Percentiles rank a stretch among this genome's conserved stretches.
Evolutionary conservation across 2,329 filamentous ascomycete species (phyloP).

Genomic region (Aspergillus calidoustus): DNA sequence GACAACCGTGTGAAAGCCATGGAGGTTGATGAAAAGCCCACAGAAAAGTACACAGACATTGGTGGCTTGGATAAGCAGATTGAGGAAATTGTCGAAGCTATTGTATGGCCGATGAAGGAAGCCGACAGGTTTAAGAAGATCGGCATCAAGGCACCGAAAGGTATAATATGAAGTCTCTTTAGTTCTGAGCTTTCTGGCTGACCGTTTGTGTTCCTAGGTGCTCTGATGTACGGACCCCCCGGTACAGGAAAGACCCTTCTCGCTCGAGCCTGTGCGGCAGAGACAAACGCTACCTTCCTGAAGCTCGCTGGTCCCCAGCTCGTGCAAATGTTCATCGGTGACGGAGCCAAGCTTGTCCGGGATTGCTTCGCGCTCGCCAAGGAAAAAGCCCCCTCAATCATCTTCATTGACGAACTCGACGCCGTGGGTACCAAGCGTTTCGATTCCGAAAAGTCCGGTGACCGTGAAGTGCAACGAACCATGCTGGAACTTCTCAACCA

Average conservation of each 20-base stretch:
- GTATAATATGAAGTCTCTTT: slow-evolving; percentile 56
- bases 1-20: slow-evolving; percentile 99
- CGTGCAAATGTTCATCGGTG: slow-evolving; percentile 99
- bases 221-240: slow-evolving; percentile 86
- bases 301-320: slow-evolving; percentile 97
- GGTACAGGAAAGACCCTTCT: slow-evolving; percentile 62
- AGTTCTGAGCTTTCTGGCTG: not conserved
- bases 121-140: slow-evolving; percentile 99
- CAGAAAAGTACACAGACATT: slow-evolving; percentile 97
- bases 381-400: slow-evolving; percentile 98
- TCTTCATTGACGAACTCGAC: slow-evolving; percentile 98
- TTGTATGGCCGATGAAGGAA: slow-evolving; percentile 99
- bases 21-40: slow-evolving; percentile 99
- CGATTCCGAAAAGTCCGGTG: slow-evolving; percentile 96
- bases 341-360: slow-evolving; percentile 94
- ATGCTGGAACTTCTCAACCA: slow-evolving; percentile 99
- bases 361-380: slow-evolving; percentile 98
- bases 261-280: slow-evolving; percentile 92
- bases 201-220: slow-evolving; percentile 62
- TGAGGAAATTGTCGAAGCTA: slow-evolving; percentile 95
- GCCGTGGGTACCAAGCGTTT: slow-evolving; percentile 99
- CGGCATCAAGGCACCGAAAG: slow-evolving; percentile 98
- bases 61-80: slow-evolving; percentile 99
- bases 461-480: slow-evolving; percentile 95
- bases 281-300: slow-evolving; percentile 97